Base-by-base conservation (phyloP, 2,329 filamentous ascomycete species). In the Bipolaris victoriae region DNA sequence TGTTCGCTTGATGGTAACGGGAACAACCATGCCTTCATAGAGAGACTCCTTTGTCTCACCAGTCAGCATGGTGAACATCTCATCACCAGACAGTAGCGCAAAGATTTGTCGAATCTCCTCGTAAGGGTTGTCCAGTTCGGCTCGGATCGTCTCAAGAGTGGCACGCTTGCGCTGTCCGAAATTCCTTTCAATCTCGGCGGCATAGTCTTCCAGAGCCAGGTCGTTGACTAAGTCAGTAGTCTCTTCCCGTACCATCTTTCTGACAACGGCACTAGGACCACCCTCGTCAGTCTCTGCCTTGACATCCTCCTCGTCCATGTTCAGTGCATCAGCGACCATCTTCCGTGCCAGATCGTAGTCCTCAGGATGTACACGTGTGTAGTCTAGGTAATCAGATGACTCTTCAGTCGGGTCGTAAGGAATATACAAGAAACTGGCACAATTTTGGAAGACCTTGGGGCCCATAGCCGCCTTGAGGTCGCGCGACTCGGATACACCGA, bases 301-400 rank as follows among this genome's bases (percentile, higher is more conserved):
- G 73, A 99, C 92, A 70, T 99, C 95, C 80, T 99, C 95, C 78
- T 99, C 95, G 67, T 99, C 95, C 65, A 99, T 84, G 74, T 97
- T 94, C 46, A 99, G 82, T 15, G 95, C 95, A 81, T 99, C 95
- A 3, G 95, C 95, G 18, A 95, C 95, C 89, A 99, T 98, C 79
- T 99, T 99, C 67, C 94, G 91, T 47, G 92, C 95, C 60, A 99
- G 88, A 67, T 99, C 95, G 77, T 99, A 99, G 74, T 99, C 95
- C 80, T 99, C 95, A 1, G 95, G 95, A 71, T 99, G 95, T 16
- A 99, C 92, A 80, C 95, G 90, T 45, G 95, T 99, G 73, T 95
- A 96, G 78, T 99, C 95, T 24, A 99, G 83, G 57, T 96, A 96
- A 73, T 99, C 95, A 0, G 93, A 91, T 13, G 90, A 85, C 1